Percentiles rank a stretch among this genome's conserved stretches.
Conservation (phyloP, 495 filamentous ascomycete species). For the Aspergillus conjunctus region DNA sequence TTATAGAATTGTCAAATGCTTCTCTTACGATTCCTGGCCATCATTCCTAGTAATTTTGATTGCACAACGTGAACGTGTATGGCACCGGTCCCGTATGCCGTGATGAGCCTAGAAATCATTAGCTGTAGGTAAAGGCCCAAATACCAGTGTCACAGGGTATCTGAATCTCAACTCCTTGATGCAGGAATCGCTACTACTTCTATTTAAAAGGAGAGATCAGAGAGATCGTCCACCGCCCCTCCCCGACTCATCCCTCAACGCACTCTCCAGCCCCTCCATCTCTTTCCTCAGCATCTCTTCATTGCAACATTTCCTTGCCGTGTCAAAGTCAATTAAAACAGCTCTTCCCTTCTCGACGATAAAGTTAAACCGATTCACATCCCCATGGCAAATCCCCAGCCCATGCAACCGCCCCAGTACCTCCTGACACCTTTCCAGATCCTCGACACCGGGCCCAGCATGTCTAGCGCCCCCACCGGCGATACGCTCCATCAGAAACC, state of each 20-base stretch:
- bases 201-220: neutral
- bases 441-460: conserved; percentile 28
- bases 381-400: conserved; percentile 44
- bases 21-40: no score
- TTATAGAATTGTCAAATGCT: no score
- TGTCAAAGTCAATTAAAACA: conserved; percentile 44
- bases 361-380: conserved; percentile 51
- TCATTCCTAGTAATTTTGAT: no score
- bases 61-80: no score
- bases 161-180: no score
- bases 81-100: no score
- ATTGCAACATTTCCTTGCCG: conserved; percentile 25
- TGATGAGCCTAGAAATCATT: no score
- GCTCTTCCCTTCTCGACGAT: conserved; percentile 34
- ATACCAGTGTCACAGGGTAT: no score
- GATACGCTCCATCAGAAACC: conserved; percentile 47
- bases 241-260: conserved; percentile 9
- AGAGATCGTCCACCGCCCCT: neutral
- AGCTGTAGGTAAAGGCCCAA: no score
- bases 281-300: conserved; percentile 12
- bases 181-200: no score
- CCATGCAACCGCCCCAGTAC: conserved; percentile 36
- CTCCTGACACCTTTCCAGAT: conserved; percentile 34
- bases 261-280: conserved; percentile 8
- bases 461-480: conserved; percentile 23